Percentiles rank a stretch among this genome's conserved stretches.
Evolutionary conservation across 352 stramenopile species (phyloP).

Genomic region (Pythium monospermum): DNA sequence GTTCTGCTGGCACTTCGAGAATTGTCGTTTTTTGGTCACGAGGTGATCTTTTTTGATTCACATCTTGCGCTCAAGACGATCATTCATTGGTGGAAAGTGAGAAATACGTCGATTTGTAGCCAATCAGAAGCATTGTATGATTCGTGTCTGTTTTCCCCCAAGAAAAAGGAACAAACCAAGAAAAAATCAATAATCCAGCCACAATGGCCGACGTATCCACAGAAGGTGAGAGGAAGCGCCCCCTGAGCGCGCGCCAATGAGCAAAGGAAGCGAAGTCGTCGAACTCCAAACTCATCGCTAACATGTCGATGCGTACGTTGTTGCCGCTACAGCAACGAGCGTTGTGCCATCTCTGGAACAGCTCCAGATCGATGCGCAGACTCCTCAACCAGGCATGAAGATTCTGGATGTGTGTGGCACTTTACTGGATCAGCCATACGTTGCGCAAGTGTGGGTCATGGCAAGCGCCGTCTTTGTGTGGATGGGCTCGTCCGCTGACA

Average conservation of each 20-base stretch:
- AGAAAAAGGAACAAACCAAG: not conserved
- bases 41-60: conserved; percentile 3
- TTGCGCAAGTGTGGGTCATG: conserved; percentile 74
- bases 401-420: conserved; percentile 45
- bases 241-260: too few species aligned
- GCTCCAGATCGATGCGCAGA: not conserved
- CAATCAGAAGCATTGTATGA: conserved; percentile 9
- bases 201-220: too few species aligned
- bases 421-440: conserved; percentile 62
- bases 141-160: too few species aligned
- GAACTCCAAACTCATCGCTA: too few species aligned
- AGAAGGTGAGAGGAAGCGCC: too few species aligned
- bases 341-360: too few species aligned
- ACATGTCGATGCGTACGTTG: too few species aligned
- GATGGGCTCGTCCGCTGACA: conserved; percentile 51
- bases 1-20: not conserved
- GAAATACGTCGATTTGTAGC: not conserved
- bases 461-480: conserved; percentile 69
- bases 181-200: too few species aligned
- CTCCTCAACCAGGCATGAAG: conserved; percentile 13
- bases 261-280: too few species aligned
- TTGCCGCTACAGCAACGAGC: too few species aligned
- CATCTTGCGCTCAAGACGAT: conserved; percentile 10
- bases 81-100: conserved; percentile 13
- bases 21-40: not conserved